phyloP scores from a whole-genome alignment of 2,329 filamentous ascomycete genomes.

The Calonectria crousiana region DNA sequence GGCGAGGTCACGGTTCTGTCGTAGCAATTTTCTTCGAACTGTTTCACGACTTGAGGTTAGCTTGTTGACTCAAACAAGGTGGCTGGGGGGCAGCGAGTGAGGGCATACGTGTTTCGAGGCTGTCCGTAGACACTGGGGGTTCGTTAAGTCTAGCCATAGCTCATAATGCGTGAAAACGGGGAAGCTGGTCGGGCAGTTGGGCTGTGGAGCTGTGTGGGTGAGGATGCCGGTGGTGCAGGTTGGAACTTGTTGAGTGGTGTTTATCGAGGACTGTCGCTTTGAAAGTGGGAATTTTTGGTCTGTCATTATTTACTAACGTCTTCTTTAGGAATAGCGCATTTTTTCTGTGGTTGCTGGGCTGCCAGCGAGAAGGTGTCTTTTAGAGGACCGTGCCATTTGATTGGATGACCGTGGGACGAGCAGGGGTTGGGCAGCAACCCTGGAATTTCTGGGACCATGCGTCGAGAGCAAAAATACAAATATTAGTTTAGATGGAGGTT shows the following conservation, averaged over 20 bases:
- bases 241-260: slow-evolving; percentile 32
- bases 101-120: slow-evolving; percentile 76
- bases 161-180: slow-evolving; percentile 49
- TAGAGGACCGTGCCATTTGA: not conserved
- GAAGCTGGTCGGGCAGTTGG: slow-evolving; percentile 14
- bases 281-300: slow-evolving; percentile 41
- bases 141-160: slow-evolving; percentile 87
- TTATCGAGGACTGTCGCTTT: slow-evolving; percentile 40
- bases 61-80: slow-evolving; percentile 11
- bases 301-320: slow-evolving; percentile 52
- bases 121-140: slow-evolving; percentile 75
- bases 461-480: not conserved
- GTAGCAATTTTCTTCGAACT: slow-evolving; percentile 84
- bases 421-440: not conserved
- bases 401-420: not conserved
- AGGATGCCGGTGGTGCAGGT: slow-evolving; percentile 27
- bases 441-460: not conserved
- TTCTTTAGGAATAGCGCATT: slow-evolving; percentile 42
- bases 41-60: slow-evolving; percentile 36
- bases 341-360: slow-evolving; percentile 47
- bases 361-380: slow-evolving; percentile 8
- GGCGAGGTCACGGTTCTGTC: slow-evolving; percentile 87
- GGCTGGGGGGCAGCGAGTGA: slow-evolving; percentile 20
- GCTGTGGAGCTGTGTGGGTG: slow-evolving; percentile 32
- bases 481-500: not conserved